Evolutionary conservation across 2,329 filamentous ascomycete genomes (phyloP), one percentile per base, ranked within the genome.

Genomic region (Pestalotiopsis sp.): DNA sequence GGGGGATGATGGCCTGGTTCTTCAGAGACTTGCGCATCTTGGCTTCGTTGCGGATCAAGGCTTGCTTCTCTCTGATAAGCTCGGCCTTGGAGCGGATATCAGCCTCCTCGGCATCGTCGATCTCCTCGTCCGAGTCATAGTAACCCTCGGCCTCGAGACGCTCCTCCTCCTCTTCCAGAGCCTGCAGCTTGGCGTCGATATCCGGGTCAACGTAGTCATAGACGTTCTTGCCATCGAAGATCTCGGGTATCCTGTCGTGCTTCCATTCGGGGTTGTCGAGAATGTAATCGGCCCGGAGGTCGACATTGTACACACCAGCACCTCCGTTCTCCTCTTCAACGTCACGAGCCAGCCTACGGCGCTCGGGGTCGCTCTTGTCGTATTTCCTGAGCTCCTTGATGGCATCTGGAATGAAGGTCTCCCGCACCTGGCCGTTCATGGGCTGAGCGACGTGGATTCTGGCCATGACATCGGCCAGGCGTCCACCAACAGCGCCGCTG

Each of bases 391-490:
- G 86, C 70, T 87, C 85, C 84, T 94, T 93, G 75, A 92, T 87
- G 6, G 89, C 94, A 67, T 98, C 94, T 4, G 96, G 97, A 70
- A 99, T 95, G 78, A 92, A 97, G 0, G 93, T 89, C 82, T 97
- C 92, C 58, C 92, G 90, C 23, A 88, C 87, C 65, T 92, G 86
- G 72, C 94, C 94, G 71, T 91, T 93, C 82, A 97, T 90, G 66
- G 96, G 97, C 78, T 94, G 90, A n/a, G 96, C 96, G 72, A 99
- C 97, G 83, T 99, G 97, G 69, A 99, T 99, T 78, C 97, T 90
- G 71, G 93, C 89, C 80, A 99, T 91, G 65, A 99, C 92, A 78
- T 98, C 95, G 45, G 93, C 94, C 68, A 98, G 87, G 76, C 97
- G 90, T 65, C 92, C 91, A 69, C 93, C 93, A 68, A 94, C 90